Conservation (phyloP, 352 stramenopile species). For the Phytophthora uliginosa region DNA sequence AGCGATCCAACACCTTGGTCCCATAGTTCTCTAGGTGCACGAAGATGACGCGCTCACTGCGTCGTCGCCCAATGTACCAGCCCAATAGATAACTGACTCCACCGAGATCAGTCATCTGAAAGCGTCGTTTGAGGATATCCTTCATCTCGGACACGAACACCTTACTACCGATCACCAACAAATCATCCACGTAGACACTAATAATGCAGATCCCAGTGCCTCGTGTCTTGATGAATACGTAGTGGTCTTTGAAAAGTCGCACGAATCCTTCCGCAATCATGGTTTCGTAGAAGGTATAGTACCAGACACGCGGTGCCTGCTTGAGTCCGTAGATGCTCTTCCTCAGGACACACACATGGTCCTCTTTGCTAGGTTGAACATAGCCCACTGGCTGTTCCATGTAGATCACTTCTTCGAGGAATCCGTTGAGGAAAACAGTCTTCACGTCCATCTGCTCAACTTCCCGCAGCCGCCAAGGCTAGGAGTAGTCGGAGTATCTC, state of each 20-base stretch:
- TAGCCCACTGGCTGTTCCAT: too few relatives aligned
- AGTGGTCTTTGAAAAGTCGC: slow-evolving; percentile 22
- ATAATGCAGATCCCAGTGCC: slow-evolving; percentile 4
- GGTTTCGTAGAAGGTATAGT: slow-evolving; percentile 12
- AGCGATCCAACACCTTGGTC: slow-evolving; percentile 26
- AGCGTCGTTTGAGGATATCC: too few relatives aligned
- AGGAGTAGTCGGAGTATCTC: too few relatives aligned
- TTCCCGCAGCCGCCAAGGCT: too few relatives aligned
- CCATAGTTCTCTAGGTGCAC: slow-evolving; percentile 29
- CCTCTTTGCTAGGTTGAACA: too few relatives aligned
- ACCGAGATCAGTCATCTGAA: not conserved
- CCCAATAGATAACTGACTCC: slow-evolving; percentile 18
- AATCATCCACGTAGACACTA: slow-evolving; percentile 18
- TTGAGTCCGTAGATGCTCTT: too few relatives aligned
- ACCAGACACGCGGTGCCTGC: too few relatives aligned
- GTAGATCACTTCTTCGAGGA: too few relatives aligned
- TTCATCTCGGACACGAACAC: not conserved
- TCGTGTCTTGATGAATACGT: slow-evolving; percentile 5
- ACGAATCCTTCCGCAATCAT: not conserved
- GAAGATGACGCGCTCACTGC: slow-evolving; percentile 13
- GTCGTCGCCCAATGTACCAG: slow-evolving; percentile 18
- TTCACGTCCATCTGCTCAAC: too few relatives aligned
- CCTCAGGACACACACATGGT: too few relatives aligned
- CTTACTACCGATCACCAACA: slow-evolving; percentile 16
- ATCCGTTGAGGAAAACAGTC: too few relatives aligned